phyloP scores from a whole-genome alignment of 2,329 filamentous ascomycete species.

The Colletotrichum liriopes region DNA sequence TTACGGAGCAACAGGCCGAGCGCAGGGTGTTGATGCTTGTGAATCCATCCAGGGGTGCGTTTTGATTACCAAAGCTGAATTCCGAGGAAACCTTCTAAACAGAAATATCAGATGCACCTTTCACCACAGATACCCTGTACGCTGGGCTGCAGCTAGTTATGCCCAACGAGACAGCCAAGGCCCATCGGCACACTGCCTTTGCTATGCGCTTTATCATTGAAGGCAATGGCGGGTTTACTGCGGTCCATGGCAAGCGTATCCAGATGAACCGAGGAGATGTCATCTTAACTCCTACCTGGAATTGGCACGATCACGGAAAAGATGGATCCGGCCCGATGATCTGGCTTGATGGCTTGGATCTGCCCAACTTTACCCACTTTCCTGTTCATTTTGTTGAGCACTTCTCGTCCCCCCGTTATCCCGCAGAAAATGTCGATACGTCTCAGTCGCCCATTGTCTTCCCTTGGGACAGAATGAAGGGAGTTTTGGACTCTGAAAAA shows the following conservation, averaged over 20 bases:
- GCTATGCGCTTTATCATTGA: constrained; percentile 71
- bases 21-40: constrained; percentile 56
- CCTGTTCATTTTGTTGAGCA: constrained; percentile 69
- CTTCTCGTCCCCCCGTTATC: constrained; percentile 60
- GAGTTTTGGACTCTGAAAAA: constrained; percentile 52
- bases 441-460: constrained; percentile 61
- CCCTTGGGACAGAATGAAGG: constrained; percentile 64
- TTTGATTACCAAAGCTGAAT: constrained; percentile 43
- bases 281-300: constrained; percentile 69
- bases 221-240: constrained; percentile 68
- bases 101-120: constrained; percentile 59
- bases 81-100: background rate
- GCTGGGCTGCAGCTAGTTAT: constrained; percentile 69
- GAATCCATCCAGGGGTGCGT: constrained; percentile 51
- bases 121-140: constrained; percentile 70
- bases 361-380: constrained; percentile 65
- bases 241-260: constrained; percentile 66
- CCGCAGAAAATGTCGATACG: constrained; percentile 56
- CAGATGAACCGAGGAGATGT: constrained; percentile 67
- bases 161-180: constrained; percentile 66
- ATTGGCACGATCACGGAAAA: constrained; percentile 71
- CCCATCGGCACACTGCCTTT: constrained; percentile 69
- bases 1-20: constrained; percentile 55
- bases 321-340: constrained; percentile 68
- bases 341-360: constrained; percentile 70